Base-by-base conservation (phyloP, 2,329 filamentous ascomycete genomes). In the Xylariaceae sp. region DNA sequence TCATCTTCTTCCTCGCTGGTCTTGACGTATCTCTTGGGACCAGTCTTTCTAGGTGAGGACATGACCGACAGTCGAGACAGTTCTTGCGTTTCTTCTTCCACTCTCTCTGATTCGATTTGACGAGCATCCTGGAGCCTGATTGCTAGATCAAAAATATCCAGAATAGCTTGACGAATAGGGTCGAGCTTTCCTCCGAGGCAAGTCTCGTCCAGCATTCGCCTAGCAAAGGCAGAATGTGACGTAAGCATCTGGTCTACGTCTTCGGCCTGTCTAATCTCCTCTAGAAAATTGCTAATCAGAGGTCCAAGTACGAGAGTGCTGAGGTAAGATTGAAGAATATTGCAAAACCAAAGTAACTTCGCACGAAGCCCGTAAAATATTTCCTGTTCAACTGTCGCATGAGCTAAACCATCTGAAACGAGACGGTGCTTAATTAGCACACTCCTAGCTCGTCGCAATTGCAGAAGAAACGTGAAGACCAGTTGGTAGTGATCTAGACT, bases 241-340 rank as follows among this genome's bases (percentile, higher is more conserved):
- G 75, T 74, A 23, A 92, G 87, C 90, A 97, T 96, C 23, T 83
- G 83, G 69, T 97, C 92, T 8, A 97, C 85, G 64, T 94, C 91
- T 23, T 82, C 79, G 0, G 91, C 86, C 5, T 77, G 75, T 12
- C 75, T 73, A 48, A 97, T 80, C 0, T 81, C 77, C 2, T 73
- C 70, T 5, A 76, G 76, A 76, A 97, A 82, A 26, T 79, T 76
- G 2, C 73, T 68, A 2, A 81, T 83, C 19, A 86, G 80, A 0
- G 86, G 83, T 0, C 81, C 82, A 1, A 96, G 79, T 1, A 93
- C 89, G 2, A 92, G 81, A 14, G 86, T 88, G 3, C 87, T 87
- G 4, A 96, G 76, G 69, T 96, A 95, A 7, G 87, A 87, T 66
- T 91, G 88, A 1, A 96, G 67, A 0, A 83, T 85, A 61, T 87